Base-by-base conservation (phyloP, 192 early-diverging fungal species). In the Podila epicladia region DNA sequence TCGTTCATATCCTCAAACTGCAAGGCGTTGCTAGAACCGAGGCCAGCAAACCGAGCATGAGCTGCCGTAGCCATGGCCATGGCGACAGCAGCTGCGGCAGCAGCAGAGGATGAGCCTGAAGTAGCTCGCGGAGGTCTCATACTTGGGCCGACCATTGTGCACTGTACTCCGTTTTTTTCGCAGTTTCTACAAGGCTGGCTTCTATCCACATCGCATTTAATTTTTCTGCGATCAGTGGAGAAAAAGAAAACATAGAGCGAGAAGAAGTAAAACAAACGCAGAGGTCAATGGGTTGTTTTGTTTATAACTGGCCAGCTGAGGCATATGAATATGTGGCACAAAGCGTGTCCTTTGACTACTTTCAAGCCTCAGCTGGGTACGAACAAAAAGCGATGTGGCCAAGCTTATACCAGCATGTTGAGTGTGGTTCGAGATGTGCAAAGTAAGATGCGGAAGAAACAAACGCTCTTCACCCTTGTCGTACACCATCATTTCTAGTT, bases 171-270 rank as follows among this genome's bases (percentile, higher is more conserved):
- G 31, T 72, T 79, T 45, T 71, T 71, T 51, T 79, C 76, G 26
- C 76, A 79, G 53, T 79, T 72, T 9, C 71, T 71, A 58, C 70
- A 72, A 19, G 76, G 76, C 26, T 72, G 69, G 58, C 45, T 62
- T 37, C 62, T 79, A 29, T 79, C 76, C n/a, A 79, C 76, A 51
- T 79, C 71, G 53, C 76, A 79, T 32, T 79, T 79, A 64, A 79
- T 79, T 49, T 79, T 72, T 31, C 76, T 79, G 67, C 5, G n/a
- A 41, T 20, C 26, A 55, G 51, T 32, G 22, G 45, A 22, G 15
- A 61, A 26, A 26, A 17, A 33, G 22, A 62, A 13, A 61, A 66
- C 6, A 9, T n/a, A 22, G 33, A 13, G n/a, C 19, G n/a, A 55
- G 53, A 24, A 26, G 24, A 22, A 20, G 53, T 55, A 55, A 20